A percentile compares a stretch with the other conserved stretches of the same genome.
These are phyloP conservation scores for Solanum etuberosum DNA, from an alignment of 257 asterid species.

Conservation along the genomic window DNA sequence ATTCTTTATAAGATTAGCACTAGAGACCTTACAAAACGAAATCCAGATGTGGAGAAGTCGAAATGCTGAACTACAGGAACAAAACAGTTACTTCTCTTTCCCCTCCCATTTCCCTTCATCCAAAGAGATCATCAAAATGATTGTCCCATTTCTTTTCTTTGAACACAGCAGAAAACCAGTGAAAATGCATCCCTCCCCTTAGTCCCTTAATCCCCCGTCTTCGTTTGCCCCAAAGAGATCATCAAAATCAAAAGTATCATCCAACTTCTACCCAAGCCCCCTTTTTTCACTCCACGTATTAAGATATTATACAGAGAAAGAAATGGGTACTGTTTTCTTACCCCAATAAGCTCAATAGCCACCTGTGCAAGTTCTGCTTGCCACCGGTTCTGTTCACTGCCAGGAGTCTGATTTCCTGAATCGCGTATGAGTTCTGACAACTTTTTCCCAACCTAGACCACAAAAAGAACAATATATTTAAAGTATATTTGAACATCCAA, in stretches of 20 bases:
- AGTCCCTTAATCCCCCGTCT: neutral
- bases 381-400: slow-evolving; percentile 91
- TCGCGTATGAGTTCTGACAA: slow-evolving; percentile 96
- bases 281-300: neutral
- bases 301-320: neutral
- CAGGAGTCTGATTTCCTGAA: slow-evolving; percentile 74
- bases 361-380: slow-evolving; percentile 89
- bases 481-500: neutral
- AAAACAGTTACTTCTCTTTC: neutral
- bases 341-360: slow-evolving; percentile 90
- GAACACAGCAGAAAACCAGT: neutral
- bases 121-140: neutral
- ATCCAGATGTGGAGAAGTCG: neutral
- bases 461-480: neutral
- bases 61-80: neutral
- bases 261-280: neutral
- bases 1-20: neutral
- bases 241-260: neutral
- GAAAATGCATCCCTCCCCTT: neutral
- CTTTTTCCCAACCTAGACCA: slow-evolving; percentile 70
- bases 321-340: slow-evolving; percentile 18
- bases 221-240: neutral
- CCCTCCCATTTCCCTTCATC: neutral
- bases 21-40: neutral
- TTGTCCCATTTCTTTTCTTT: neutral